Evolutionary conservation across 495 filamentous ascomycete genomes (phyloP), one percentile per base, ranked within the genome.

Genomic region (Penicillium maclennaniae): DNA sequence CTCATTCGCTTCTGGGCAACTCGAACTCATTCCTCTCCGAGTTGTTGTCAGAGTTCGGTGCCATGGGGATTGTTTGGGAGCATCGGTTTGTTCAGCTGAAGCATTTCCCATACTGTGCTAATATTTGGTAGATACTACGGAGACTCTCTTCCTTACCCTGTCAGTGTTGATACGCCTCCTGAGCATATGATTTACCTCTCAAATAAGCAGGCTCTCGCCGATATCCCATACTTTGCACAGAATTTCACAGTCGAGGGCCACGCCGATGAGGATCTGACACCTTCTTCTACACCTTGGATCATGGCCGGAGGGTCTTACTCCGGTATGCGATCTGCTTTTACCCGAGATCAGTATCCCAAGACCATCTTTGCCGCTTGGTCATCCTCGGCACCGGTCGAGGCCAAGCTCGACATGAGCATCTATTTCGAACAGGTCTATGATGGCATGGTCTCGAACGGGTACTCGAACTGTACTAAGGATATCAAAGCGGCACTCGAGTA

Each of bases 281-380:
- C 80, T 0, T 53, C 63, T 26, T 59, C 51, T 1, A 78, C 79
- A 0, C 82, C 82, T 6, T 85, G 82, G 81, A 62, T 85, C 27
- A 79, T 83, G 67, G 47, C 83, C 1, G 82, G 82, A 40, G 81
- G 79, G 9, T 82, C 79, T 9, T 84, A 85, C 60, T 63, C 82
- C 5, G 82, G 82, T 1, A 77, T 77, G 55, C 74, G 81, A 4
- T 70, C 78, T 0, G 80, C 81, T 0, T 73, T 83, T 45, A 73
- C 77, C 55, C 78, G 82, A 16, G 61, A 79, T 10, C 63, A 72
- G 45, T 84, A 84, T 46, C 82, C 83, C 0, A 73, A 81, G 6
- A 83, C 79, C 6, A 80, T 85, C 28, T 81, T 66, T 53, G 75
- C 80, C 0, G 61, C 77, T 0, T 84, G 59, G 54, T 72, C 82